Conservation (phyloP, 1,139 yeast genomes). For the Pichia sp. region DNA sequence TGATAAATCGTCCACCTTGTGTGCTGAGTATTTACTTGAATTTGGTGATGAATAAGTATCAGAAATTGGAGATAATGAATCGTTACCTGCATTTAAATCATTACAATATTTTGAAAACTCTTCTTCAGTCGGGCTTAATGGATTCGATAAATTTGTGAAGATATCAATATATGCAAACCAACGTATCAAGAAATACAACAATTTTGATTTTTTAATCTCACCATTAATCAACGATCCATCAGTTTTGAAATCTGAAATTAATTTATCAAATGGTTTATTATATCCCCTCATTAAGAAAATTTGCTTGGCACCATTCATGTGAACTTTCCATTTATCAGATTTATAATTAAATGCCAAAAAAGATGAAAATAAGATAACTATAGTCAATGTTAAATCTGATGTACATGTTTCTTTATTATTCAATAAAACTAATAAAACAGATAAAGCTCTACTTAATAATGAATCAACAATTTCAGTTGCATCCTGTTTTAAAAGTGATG, state of each 20-base stretch:
- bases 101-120: constrained; percentile 16
- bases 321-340: constrained; percentile 54
- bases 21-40: background rate
- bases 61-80: constrained; percentile 10
- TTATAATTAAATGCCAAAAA: constrained; percentile 52
- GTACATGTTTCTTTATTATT: constrained; percentile 48
- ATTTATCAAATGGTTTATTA: constrained; percentile 30
- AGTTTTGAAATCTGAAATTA: constrained; percentile 20
- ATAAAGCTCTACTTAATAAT: constrained; percentile 49
- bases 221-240: constrained; percentile 13
- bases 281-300: constrained; percentile 56
- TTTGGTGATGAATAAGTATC: constrained; percentile 9
- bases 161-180: constrained; percentile 72
- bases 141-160: constrained; percentile 49
- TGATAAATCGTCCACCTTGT: background rate
- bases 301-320: constrained; percentile 62
- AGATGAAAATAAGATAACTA: constrained; percentile 56
- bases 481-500: constrained; percentile 32
- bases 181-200: constrained; percentile 55
- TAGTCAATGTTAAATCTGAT: constrained; percentile 61
- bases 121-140: constrained; percentile 28
- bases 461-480: constrained; percentile 45
- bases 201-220: constrained; percentile 34
- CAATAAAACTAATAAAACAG: constrained; percentile 47
- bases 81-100: constrained; percentile 7